These are phyloP conservation scores for Sordariomycetes sp. DNA, from an alignment of 2,329 filamentous ascomycete genomes.

Conservation along the genomic window DNA sequence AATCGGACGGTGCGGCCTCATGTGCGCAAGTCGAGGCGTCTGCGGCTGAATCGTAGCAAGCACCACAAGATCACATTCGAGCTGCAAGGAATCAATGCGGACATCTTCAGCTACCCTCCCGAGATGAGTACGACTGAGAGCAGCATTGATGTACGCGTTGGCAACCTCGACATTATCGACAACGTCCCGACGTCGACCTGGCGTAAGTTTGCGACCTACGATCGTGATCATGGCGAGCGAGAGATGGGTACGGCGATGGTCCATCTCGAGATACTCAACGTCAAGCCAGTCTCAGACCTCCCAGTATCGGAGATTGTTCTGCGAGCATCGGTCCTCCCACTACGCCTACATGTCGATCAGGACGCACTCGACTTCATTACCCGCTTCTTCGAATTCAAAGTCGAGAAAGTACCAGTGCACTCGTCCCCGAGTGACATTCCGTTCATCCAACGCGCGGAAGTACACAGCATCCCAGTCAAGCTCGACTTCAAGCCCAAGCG, in stretches of 20 bases:
- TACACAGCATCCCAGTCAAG: slow-evolving; percentile 74
- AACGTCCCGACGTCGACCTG: slow-evolving; percentile 92
- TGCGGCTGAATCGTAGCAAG: slow-evolving; percentile 76
- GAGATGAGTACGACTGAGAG: slow-evolving; percentile 73
- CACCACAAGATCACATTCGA: slow-evolving; percentile 95
- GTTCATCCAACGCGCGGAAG: slow-evolving; percentile 83
- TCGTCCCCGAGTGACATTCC: slow-evolving; percentile 61
- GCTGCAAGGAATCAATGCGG: slow-evolving; percentile 72
- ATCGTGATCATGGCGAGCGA: slow-evolving; percentile 76
- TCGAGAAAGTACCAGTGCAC: slow-evolving; percentile 51
- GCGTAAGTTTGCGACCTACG: slow-evolving; percentile 96
- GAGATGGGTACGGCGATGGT: slow-evolving; percentile 85
- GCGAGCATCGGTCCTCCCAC: slow-evolving; percentile 67
- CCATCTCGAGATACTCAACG: slow-evolving; percentile 78
- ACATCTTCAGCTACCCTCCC: slow-evolving; percentile 73
- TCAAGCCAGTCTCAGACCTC: slow-evolving; percentile 75
- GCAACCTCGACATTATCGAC: slow-evolving; percentile 84
- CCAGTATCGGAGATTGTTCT: slow-evolving; percentile 86
- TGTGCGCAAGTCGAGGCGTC: slow-evolving; percentile 42
- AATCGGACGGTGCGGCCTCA: slow-evolving; percentile 35
- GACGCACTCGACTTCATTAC: slow-evolving; percentile 96
- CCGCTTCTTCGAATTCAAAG: slow-evolving; percentile 96
- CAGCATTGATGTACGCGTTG: slow-evolving; percentile 75
- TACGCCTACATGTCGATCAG: slow-evolving; percentile 91
- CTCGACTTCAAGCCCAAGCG: slow-evolving; percentile 96